A percentile compares a stretch with the other conserved stretches of the same genome.
phyloP scores from a whole-genome alignment of 768 basidiomycete species.

The Macrocybe gigantea region DNA sequence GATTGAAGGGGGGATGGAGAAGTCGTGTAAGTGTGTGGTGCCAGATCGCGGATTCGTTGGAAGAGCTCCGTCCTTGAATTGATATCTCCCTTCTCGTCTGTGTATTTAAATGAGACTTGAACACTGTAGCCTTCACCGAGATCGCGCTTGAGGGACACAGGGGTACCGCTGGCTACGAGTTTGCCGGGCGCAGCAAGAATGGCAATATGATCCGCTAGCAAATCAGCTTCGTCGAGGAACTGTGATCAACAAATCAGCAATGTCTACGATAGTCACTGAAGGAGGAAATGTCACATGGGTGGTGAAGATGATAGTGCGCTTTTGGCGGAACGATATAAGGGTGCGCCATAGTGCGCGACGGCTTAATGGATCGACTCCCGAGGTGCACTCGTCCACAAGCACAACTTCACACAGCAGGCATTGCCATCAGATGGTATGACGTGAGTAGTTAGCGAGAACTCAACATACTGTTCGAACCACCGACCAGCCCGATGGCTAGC shows the following conservation, averaged over 20 bases:
- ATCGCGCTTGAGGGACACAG: slow-evolving; percentile 65
- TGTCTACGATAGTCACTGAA: not conserved
- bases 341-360: slow-evolving; percentile 74
- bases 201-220: slow-evolving; percentile 71
- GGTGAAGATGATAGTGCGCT: slow-evolving; percentile 68
- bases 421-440: not conserved
- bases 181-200: slow-evolving; percentile 73
- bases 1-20: slow-evolving; percentile 36
- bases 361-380: slow-evolving; percentile 78
- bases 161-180: slow-evolving; percentile 66
- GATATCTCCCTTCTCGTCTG: slow-evolving; percentile 21
- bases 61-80: slow-evolving; percentile 27
- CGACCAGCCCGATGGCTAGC: slow-evolving; percentile 73
- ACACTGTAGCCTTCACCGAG: slow-evolving; percentile 72
- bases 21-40: slow-evolving; percentile 38
- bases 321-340: slow-evolving; percentile 58
- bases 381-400: slow-evolving; percentile 68
- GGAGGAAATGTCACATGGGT: slow-evolving; percentile 52
- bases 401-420: slow-evolving; percentile 28
- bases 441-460: not conserved
- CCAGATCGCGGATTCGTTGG: slow-evolving; percentile 34
- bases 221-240: slow-evolving; percentile 78
- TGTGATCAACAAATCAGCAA: slow-evolving; percentile 13
- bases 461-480: slow-evolving; percentile 61
- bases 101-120: slow-evolving; percentile 39